Conservation (phyloP, 306 rosid genomes). For the Malus sieversii region DNA sequence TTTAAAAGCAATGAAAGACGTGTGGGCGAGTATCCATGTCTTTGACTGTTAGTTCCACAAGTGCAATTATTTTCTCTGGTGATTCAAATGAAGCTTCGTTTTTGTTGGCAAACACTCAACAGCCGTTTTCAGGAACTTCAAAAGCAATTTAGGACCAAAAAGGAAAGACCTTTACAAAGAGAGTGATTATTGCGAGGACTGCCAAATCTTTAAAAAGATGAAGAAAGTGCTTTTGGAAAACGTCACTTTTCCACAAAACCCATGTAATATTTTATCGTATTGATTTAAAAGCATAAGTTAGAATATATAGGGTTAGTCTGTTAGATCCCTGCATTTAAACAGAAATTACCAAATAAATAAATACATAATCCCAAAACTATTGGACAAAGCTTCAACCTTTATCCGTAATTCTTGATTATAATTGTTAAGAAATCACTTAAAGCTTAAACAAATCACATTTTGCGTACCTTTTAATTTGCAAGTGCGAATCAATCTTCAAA, state of each 20-base stretch:
- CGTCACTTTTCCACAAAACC: neutral
- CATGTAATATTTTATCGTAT: neutral
- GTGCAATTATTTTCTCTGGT: too few relatives aligned
- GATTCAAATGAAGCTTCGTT: neutral
- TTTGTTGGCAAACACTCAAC: neutral
- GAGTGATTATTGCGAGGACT: neutral
- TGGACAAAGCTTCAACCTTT: neutral
- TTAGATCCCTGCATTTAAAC: neutral
- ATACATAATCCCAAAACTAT: neutral
- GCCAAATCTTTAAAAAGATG: neutral
- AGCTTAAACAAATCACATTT: neutral
- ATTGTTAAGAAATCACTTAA: neutral
- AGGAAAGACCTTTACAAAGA: neutral
- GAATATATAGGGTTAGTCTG: neutral
- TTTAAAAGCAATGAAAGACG: too few relatives aligned
- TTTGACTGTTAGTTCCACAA: too few relatives aligned
- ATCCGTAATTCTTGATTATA: neutral
- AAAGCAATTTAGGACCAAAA: neutral
- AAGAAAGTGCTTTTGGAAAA: neutral
- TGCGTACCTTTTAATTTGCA: neutral
- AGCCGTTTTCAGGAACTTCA: neutral
- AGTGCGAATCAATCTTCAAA: neutral
- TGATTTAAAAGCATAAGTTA: neutral
- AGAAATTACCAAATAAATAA: neutral
- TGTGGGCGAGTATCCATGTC: too few relatives aligned